These are phyloP conservation scores for Croton laevigatus DNA, from an alignment of 441 rosid genomes.

Conservation along the genomic window DNA sequence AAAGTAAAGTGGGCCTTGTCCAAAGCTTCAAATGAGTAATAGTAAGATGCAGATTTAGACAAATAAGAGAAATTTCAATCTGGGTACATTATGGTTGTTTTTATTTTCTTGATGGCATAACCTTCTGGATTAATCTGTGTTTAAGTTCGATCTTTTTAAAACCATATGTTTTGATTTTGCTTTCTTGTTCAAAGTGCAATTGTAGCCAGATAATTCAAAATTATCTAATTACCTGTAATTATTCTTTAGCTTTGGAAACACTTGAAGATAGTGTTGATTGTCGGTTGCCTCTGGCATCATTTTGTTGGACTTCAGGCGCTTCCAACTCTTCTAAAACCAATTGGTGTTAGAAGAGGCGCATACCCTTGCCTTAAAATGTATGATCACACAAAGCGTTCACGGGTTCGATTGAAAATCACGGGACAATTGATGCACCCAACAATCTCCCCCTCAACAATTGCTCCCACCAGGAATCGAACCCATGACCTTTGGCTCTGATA, in stretches of 20 bases:
- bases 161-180: neutral
- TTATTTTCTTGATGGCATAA: neutral
- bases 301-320: no score
- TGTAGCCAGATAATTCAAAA: neutral
- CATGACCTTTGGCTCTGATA: no score
- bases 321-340: no score
- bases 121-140: neutral
- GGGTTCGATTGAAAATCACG: no score
- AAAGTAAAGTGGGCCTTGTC: constrained; percentile 41
- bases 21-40: constrained; percentile 3
- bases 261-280: constrained; percentile 60
- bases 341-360: no score
- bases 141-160: neutral
- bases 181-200: neutral
- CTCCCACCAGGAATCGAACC: no score
- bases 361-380: no score
- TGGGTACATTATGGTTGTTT: neutral
- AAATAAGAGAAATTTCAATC: neutral
- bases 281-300: constrained; percentile 71
- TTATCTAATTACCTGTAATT: neutral
- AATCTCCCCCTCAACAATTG: no score
- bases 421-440: no score
- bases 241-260: constrained; percentile 48
- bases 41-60: neutral
- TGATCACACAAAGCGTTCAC: no score